Evolutionary conservation across 2,329 filamentous ascomycete genomes (phyloP).

Genomic region (Aureobasidium sp.): DNA sequence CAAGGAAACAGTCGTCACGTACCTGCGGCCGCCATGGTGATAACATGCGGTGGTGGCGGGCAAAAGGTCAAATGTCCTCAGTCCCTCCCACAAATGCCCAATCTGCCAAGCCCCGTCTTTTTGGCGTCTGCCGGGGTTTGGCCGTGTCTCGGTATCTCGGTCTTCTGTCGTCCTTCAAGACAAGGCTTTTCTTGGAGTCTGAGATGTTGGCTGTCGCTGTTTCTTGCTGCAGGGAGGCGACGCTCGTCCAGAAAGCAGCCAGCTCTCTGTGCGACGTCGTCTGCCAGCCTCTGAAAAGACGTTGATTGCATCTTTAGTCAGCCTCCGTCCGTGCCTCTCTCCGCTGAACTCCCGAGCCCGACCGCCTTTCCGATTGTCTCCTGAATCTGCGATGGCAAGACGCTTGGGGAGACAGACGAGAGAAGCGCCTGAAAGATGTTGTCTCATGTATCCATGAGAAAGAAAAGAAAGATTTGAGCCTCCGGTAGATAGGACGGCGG

Average conservation of each 20-base stretch:
- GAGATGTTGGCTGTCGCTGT: neutral
- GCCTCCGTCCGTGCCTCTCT: neutral
- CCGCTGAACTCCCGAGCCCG: neutral
- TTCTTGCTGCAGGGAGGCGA: neutral
- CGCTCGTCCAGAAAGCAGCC: neutral
- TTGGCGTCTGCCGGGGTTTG: neutral
- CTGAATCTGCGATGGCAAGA: neutral
- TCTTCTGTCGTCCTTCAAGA: neutral
- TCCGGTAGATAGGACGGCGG: neutral
- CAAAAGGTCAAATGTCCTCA: constrained; percentile 12
- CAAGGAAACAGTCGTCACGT: neutral
- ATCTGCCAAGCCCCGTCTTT: neutral
- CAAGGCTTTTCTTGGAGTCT: neutral
- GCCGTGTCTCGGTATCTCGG: neutral
- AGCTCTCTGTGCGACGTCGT: neutral
- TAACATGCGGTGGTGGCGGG: constrained; percentile 10
- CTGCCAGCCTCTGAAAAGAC: neutral
- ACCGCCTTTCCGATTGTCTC: neutral
- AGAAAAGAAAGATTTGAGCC: neutral
- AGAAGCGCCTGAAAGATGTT: neutral
- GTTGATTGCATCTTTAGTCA: constrained; percentile 14
- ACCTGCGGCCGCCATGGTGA: constrained; percentile 15
- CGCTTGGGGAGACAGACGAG: neutral
- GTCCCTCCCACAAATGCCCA: neutral
- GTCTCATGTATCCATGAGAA: too few species aligned